A percentile compares a stretch with the other conserved stretches of the same genome.
Conservation (phyloP, 192 early-diverging fungal species). For the Podila clonocystis region DNA sequence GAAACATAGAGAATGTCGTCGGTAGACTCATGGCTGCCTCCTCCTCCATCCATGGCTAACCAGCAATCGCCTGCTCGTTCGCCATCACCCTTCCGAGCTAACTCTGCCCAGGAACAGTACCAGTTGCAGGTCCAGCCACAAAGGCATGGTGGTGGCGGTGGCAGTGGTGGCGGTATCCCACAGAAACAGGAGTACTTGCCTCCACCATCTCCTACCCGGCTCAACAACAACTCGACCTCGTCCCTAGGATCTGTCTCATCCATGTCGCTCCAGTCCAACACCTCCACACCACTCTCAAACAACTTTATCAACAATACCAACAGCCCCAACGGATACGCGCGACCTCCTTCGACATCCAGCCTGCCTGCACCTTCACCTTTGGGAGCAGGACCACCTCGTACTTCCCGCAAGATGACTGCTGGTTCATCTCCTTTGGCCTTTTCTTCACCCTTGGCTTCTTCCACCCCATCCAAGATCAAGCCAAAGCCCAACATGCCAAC, state of each 20-base stretch:
- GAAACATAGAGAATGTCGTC: background rate
- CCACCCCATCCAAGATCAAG: constrained; percentile 20
- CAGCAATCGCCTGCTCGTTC: constrained; percentile 1
- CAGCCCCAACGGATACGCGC: background rate
- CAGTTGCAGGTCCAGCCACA: background rate
- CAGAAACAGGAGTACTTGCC: constrained; percentile 9
- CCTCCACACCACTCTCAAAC: constrained; percentile 9
- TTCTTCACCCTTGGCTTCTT: constrained; percentile 14
- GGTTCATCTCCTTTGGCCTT: constrained; percentile 32
- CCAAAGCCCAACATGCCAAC: constrained; percentile 49
- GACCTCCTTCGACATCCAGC: constrained; percentile 12
- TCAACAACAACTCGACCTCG: constrained; percentile 15
- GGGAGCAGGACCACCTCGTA: constrained; percentile 8
- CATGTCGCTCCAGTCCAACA: constrained; percentile 20
- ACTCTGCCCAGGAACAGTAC: constrained; percentile 8
- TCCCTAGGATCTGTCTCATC: constrained; percentile 14
- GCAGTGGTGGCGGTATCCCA: background rate
- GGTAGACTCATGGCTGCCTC: constrained; percentile 9
- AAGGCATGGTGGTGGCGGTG: background rate
- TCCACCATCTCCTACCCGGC: constrained; percentile 1
- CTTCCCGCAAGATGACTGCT: constrained; percentile 42
- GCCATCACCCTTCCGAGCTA: constrained; percentile 8
- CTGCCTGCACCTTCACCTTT: constrained; percentile 8
- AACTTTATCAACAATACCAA: background rate
- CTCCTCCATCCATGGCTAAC: constrained; percentile 4